Evolutionary conservation across 2,329 filamentous ascomycete genomes (phyloP), one percentile per base, ranked within the genome.

Genomic region (Fusarium nematophilum): DNA sequence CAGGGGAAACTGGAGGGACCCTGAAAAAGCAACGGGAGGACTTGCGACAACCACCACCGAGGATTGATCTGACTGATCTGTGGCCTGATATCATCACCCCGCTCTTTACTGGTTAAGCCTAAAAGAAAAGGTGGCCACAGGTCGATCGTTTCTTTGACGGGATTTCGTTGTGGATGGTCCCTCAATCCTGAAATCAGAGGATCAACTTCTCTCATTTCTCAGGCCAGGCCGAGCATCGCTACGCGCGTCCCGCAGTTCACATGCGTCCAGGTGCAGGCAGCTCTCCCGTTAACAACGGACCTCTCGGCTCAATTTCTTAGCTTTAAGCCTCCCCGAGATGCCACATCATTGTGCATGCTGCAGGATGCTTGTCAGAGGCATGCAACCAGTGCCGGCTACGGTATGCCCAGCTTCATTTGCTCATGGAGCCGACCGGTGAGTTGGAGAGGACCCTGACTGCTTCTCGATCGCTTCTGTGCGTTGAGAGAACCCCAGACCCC

Each of bases 101-200:
- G 26, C 11, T 7, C 9, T 11, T 18, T 14, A 31, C 21, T 30
- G 21, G 21, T 34, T 14, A 21, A 34, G 14, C 15, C 25, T 33
- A 2, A 30, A 15, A 45, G 36, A 27, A 44, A 40, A 29, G 27
- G 38, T 42, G 37, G 8, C n/a, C 10, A 4, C 11, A 10, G 59
- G 21, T 9, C 27, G 45, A 63, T 63, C 56, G 1, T 46, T 63
- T 39, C 60, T 53, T 34, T 43, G 7, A 17, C 13, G 33, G 1
- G 8, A 25, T 13, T 29, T 9, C 6, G 21, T 21, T 21, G 21
- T 21, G 21, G 21, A 21, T 21, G 21, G 21, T 21, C 21, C 21
- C 21, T 21, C 21, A 5, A 49, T 30, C 34, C 34, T 40, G 17
- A 17, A 39, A 30, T 39, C 27, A n/a, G 43, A 40, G 8, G 17